Evolutionary conservation across 768 basidiomycete genomes (phyloP).

Genomic region (Aureoboletus auriporus): DNA sequence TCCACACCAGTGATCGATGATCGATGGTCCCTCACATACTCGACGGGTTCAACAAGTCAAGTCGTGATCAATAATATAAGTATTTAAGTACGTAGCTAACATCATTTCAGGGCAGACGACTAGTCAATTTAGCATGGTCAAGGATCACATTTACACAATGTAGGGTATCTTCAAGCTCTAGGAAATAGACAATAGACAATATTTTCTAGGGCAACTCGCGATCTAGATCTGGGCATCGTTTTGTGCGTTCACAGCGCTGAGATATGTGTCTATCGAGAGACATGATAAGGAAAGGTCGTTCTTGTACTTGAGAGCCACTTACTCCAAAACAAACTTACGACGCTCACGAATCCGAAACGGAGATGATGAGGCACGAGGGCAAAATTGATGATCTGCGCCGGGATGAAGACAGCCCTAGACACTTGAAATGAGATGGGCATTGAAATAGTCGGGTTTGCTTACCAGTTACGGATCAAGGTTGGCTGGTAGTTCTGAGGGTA

Average conservation of each 20-base stretch:
- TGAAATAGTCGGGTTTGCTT: slow-evolving; percentile 10
- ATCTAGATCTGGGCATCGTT: too few species aligned
- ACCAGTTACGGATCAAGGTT: slow-evolving; percentile 78
- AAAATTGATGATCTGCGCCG: slow-evolving; percentile 79
- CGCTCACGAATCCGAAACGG: slow-evolving; percentile 68
- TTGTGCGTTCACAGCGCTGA: slow-evolving; percentile 52
- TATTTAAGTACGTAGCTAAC: too few species aligned
- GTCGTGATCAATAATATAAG: too few species aligned
- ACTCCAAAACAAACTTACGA: slow-evolving; percentile 85
- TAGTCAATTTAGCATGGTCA: too few species aligned
- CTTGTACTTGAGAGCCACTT: slow-evolving; percentile 25
- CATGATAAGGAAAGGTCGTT: not conserved
- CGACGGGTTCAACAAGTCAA: too few species aligned
- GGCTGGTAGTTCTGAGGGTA: slow-evolving; percentile 59
- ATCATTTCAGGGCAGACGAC: too few species aligned
- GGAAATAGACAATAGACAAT: too few species aligned
- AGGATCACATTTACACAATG: too few species aligned
- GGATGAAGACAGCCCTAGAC: slow-evolving; percentile 65
- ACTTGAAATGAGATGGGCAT: not conserved
- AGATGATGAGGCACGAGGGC: slow-evolving; percentile 71
- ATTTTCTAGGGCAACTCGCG: too few species aligned
- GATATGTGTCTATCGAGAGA: slow-evolving; percentile 50
- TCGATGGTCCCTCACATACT: too few species aligned
- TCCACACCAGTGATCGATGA: too few species aligned
- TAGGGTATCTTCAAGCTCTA: too few species aligned